phyloP scores from a whole-genome alignment of 2,329 filamentous ascomycete genomes.

The Colletotrichum sp. region DNA sequence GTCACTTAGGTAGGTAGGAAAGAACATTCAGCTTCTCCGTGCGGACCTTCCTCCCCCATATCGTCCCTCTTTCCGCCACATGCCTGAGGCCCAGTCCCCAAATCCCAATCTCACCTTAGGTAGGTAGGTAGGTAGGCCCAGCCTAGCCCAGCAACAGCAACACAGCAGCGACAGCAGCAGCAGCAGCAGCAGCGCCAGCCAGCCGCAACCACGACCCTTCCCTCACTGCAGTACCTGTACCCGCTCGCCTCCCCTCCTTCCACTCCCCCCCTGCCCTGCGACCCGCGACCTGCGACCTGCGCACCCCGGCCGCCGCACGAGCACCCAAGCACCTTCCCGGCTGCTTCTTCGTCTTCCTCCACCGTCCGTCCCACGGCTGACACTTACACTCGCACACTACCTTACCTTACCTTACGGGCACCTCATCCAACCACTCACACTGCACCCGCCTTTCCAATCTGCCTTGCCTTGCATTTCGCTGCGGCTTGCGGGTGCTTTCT shows the following conservation, averaged over 20 bases:
- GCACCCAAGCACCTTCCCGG: background rate
- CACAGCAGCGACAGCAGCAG: background rate
- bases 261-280: background rate
- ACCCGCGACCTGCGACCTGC: background rate
- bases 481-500: background rate
- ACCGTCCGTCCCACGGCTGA: background rate
- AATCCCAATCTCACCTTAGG: background rate
- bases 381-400: conserved; percentile 4
- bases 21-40: background rate
- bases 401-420: background rate
- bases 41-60: background rate
- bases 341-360: background rate
- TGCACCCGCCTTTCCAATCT: background rate
- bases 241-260: background rate
- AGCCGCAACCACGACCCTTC: background rate
- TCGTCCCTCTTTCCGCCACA: background rate
- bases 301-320: background rate
- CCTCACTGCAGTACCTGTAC: background rate
- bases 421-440: background rate
- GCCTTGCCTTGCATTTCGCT: background rate
- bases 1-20: background rate
- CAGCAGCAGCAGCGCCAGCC: background rate
- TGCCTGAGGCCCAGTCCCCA: background rate
- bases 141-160: background rate
- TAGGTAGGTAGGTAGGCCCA: background rate